Conservation (phyloP, 148 eudicot genomes). For the Agrostemma githago region DNA sequence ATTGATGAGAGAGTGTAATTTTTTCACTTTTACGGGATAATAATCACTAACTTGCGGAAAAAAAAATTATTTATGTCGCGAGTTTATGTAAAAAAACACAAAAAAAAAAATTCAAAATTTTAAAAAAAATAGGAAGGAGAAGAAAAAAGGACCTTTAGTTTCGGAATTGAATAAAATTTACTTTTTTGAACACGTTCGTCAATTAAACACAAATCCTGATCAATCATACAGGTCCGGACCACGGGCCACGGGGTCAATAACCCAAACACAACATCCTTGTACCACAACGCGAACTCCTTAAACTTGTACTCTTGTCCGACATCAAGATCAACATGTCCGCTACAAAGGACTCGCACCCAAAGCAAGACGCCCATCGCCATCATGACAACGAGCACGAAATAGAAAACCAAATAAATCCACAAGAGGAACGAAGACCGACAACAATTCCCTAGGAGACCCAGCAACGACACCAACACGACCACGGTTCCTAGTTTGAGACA, state of each 20-base stretch:
- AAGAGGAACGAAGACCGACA: conserved; percentile 14
- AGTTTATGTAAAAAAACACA: too few relatives aligned
- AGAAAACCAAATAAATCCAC: conserved; percentile 21
- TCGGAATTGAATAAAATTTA: neutral
- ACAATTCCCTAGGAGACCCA: conserved; percentile 22
- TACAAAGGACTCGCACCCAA: conserved; percentile 1
- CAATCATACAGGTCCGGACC: conserved; percentile 16
- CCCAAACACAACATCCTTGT: conserved; percentile 13
- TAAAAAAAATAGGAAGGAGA: too few relatives aligned
- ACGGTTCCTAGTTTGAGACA: conserved; percentile 11
- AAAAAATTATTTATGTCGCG: too few relatives aligned
- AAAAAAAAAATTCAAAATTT: too few relatives aligned
- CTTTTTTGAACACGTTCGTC: neutral
- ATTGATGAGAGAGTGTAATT: too few relatives aligned
- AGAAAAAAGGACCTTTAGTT: conserved; percentile 6
- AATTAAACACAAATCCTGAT: conserved; percentile 9
- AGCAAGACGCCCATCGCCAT: conserved; percentile 9
- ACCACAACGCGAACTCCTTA: conserved; percentile 8
- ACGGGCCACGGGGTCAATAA: neutral
- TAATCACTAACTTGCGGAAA: neutral
- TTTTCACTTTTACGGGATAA: too few relatives aligned
- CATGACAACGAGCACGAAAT: conserved; percentile 4
- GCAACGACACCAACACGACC: conserved; percentile 13
- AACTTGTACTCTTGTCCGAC: neutral
- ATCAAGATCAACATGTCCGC: neutral